These are phyloP conservation scores for Beta corolliflora DNA, from an alignment of 179 eudicot species.

Conservation along the genomic window DNA sequence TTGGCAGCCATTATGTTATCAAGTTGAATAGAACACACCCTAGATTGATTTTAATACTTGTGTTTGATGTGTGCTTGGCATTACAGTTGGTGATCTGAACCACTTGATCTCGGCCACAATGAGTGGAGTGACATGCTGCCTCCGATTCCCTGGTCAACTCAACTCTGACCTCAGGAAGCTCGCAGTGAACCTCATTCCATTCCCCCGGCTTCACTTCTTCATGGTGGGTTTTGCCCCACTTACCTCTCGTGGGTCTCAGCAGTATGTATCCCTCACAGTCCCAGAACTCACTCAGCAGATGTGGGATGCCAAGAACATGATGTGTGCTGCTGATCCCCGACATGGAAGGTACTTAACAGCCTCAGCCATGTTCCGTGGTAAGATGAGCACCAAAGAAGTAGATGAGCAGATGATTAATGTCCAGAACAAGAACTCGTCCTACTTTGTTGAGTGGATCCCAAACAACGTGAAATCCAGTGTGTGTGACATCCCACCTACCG, in stretches of 20 bases:
- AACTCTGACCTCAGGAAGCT: slow-evolving; percentile 77
- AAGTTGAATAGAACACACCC: no score
- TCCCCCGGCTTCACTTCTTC: slow-evolving; percentile 88
- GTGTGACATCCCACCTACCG: slow-evolving; percentile 75
- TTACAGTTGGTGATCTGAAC: slow-evolving; percentile 74
- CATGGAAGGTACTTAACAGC: slow-evolving; percentile 75
- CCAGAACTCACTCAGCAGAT: slow-evolving; percentile 83
- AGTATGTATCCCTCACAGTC: slow-evolving; percentile 67
- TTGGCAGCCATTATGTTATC: no score
- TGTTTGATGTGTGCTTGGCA: background rate
- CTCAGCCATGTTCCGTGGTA: slow-evolving; percentile 78
- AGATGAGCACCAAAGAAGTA: slow-evolving; percentile 65
- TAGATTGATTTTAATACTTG: no score
- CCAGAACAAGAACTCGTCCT: slow-evolving; percentile 22
- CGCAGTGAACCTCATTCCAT: slow-evolving; percentile 74
- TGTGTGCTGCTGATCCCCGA: slow-evolving; percentile 21
- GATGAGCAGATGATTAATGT: slow-evolving; percentile 24
- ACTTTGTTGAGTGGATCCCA: slow-evolving; percentile 57
- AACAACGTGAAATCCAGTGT: slow-evolving; percentile 82
- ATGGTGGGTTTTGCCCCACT: slow-evolving; percentile 91
- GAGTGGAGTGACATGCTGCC: slow-evolving; percentile 82
- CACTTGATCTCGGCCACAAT: slow-evolving; percentile 80
- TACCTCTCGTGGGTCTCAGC: slow-evolving; percentile 77
- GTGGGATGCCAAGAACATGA: slow-evolving; percentile 94
- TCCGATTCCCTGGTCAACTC: slow-evolving; percentile 79